Evolutionary conservation across 768 basidiomycete species (phyloP).

Genomic region (Mycena indigotica): DNA sequence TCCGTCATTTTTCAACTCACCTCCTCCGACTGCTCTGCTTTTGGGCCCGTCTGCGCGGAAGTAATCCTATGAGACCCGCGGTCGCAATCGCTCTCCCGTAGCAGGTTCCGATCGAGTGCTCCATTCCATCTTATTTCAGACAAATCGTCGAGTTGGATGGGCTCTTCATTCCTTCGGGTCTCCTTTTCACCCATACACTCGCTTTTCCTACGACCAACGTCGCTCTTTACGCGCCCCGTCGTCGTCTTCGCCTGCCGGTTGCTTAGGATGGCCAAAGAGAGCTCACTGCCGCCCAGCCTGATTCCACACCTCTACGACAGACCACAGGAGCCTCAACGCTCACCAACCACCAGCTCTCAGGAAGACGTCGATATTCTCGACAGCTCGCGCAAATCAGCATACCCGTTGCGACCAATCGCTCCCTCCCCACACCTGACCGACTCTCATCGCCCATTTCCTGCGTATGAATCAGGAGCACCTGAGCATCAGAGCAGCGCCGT

Average conservation of each 20-base stretch:
- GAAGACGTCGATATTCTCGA: constrained; percentile 25
- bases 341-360: constrained; percentile 17
- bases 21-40: constrained; percentile 13
- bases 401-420: constrained; percentile 20
- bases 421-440: constrained; percentile 14
- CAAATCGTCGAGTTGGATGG: constrained; percentile 32
- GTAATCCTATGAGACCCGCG: constrained; percentile 37
- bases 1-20: constrained; percentile 22
- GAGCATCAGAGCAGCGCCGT: constrained; percentile 7
- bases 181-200: constrained; percentile 26
- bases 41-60: constrained; percentile 34
- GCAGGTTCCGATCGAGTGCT: constrained; percentile 38
- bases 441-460: constrained; percentile 17
- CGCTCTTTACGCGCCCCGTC: constrained; percentile 25
- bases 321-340: constrained; percentile 33
- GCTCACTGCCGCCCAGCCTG: constrained; percentile 55
- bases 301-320: constrained; percentile 48
- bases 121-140: constrained; percentile 26
- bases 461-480: constrained; percentile 12
- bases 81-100: constrained; percentile 39
- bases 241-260: constrained; percentile 19
- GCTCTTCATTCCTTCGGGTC: constrained; percentile 27
- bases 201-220: constrained; percentile 20
- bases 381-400: constrained; percentile 12
- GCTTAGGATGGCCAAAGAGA: constrained; percentile 36